These are phyloP conservation scores for Fusarium globosum DNA, from an alignment of 2,329 filamentous ascomycete genomes.

Conservation along the genomic window DNA sequence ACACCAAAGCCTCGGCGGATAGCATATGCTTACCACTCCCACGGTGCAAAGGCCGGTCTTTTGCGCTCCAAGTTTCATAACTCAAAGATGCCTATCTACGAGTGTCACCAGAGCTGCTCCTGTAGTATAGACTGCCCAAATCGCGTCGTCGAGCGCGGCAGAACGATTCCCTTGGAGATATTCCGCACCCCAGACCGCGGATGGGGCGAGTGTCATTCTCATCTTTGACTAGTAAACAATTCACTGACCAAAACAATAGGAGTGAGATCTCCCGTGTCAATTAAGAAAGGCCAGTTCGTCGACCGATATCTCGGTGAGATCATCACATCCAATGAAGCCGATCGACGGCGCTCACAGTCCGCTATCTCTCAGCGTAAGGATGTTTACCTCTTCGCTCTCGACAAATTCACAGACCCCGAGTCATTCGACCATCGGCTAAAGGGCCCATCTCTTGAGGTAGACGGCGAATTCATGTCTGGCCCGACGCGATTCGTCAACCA, in stretches of 20 bases:
- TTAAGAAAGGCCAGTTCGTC: slow-evolving; percentile 80
- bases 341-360: slow-evolving; percentile 68
- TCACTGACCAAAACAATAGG: slow-evolving; percentile 52
- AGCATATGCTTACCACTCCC: slow-evolving; percentile 72
- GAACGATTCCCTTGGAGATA: slow-evolving; percentile 77
- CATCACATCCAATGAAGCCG: slow-evolving; percentile 72
- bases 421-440: slow-evolving; percentile 67
- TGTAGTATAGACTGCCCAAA: slow-evolving; percentile 76
- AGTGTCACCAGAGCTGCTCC: slow-evolving; percentile 78
- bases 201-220: slow-evolving; percentile 68
- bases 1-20: slow-evolving; percentile 45
- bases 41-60: slow-evolving; percentile 62
- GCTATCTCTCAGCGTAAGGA: slow-evolving; percentile 72
- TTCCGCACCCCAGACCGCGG: slow-evolving; percentile 79
- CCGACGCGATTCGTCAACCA: slow-evolving; percentile 88
- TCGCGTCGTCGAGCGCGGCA: slow-evolving; percentile 79
- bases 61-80: slow-evolving; percentile 63
- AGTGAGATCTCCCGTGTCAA: slow-evolving; percentile 71
- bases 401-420: slow-evolving; percentile 76
- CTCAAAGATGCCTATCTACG: slow-evolving; percentile 75
- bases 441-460: slow-evolving; percentile 68
- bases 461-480: slow-evolving; percentile 81
- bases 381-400: slow-evolving; percentile 82
- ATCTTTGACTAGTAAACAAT: background rate
- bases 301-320: slow-evolving; percentile 82